Conservation (phyloP, 768 basidiomycete species). For the Cyathus striatus region DNA sequence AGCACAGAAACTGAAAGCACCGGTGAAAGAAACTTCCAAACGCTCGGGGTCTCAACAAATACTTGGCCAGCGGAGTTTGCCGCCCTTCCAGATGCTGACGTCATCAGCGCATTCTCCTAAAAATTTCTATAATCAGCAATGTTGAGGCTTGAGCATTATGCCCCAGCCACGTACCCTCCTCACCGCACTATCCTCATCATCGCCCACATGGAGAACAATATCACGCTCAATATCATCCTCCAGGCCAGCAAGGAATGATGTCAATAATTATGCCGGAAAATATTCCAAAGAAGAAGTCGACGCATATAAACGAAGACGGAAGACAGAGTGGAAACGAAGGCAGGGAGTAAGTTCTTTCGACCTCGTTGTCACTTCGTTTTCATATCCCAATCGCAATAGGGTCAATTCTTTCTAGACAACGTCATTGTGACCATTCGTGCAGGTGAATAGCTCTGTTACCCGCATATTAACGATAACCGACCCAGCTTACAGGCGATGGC, state of each 20-base stretch:
- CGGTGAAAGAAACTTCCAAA: no score
- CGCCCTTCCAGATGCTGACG: neutral
- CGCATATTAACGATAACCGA: constrained; percentile 1
- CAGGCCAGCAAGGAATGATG: neutral
- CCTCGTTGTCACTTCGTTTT: neutral
- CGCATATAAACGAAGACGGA: constrained; percentile 41
- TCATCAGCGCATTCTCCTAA: neutral
- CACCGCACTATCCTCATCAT: neutral
- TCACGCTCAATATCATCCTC: neutral
- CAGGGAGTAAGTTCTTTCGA: constrained; percentile 46
- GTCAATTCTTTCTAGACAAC: constrained; percentile 78
- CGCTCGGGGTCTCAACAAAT: no score
- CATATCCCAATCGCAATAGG: constrained; percentile 34
- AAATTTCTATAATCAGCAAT: neutral
- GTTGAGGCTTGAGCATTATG: no score
- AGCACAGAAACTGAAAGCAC: no score
- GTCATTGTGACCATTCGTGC: constrained; percentile 73
- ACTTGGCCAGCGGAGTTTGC: no score
- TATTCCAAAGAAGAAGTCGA: constrained; percentile 23
- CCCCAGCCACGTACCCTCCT: neutral
- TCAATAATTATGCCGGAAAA: constrained; percentile 1
- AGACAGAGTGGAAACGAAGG: constrained; percentile 72
- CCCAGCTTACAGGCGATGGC: constrained; percentile 58
- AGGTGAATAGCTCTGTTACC: constrained; percentile 36
- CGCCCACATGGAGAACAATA: no score